Percentiles rank a stretch among this genome's conserved stretches.
Evolutionary conservation across 768 basidiomycete genomes (phyloP).

Genomic region (Myochromella boudieri): DNA sequence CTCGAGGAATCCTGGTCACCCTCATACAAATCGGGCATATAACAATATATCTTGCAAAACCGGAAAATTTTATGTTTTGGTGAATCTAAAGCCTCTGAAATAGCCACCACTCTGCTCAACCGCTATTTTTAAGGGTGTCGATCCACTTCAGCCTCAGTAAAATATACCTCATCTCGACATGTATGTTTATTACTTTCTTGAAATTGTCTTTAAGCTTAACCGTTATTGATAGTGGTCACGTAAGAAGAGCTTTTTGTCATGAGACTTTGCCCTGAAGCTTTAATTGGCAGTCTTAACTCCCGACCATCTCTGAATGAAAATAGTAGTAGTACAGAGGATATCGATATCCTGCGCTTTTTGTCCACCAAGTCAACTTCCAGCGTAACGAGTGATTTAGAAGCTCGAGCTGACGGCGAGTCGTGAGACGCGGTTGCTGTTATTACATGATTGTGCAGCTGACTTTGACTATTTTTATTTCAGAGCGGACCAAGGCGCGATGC

Average conservation of each 20-base stretch:
- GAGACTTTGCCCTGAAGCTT: neutral
- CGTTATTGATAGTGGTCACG: neutral
- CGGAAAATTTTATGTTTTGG: conserved; percentile 8
- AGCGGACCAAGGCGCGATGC: too few relatives aligned
- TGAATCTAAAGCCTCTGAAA: neutral
- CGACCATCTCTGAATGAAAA: neutral
- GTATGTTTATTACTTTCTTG: neutral
- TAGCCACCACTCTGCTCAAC: neutral
- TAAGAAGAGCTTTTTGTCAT: neutral
- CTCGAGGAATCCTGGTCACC: conserved; percentile 11
- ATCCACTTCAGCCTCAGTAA: conserved; percentile 9
- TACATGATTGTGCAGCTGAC: too few relatives aligned
- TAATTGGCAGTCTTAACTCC: neutral
- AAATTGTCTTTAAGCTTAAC: too few relatives aligned
- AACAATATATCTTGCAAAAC: conserved; percentile 7
- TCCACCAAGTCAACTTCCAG: neutral
- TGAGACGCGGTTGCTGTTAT: neutral
- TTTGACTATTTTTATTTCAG: too few relatives aligned
- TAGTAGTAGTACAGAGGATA: neutral
- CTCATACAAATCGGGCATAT: conserved; percentile 12
- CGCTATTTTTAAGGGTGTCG: conserved; percentile 1
- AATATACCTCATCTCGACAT: conserved; percentile 11
- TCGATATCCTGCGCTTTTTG: neutral
- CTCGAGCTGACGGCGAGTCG: neutral
- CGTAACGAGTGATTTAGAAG: neutral